Base-by-base conservation (phyloP, 2,329 filamentous ascomycete species). In the Penicillium frequentans region DNA sequence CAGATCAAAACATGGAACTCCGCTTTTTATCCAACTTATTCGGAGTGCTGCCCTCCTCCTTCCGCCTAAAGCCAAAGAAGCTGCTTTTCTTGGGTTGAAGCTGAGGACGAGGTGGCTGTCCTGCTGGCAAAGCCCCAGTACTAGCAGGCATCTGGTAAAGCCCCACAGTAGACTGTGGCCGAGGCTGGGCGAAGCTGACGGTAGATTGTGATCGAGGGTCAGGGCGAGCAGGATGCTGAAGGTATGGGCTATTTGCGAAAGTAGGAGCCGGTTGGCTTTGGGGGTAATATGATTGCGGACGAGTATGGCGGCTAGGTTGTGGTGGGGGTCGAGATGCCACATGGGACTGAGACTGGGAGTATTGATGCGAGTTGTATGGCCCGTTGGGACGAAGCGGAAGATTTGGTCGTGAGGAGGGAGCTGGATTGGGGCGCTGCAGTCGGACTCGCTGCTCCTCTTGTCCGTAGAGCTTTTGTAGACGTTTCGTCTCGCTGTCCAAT, bases 401-500 rank as follows among this genome's bases (percentile, higher is more conserved):
- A 23, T 63, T 49, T 24, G 54, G 64, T 52, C 57, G 56, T 14
- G 63, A 27, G 26, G 61, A 49, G 46, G 58, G 44, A 24, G 43
- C 33, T 26, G 50, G 47, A 6, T 54, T 56, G 44, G 56, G 58
- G 8, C 49, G 57, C 37, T 64, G 64, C 31, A 54, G 61, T 29
- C 73, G 70, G 8, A 58, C 70, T 51, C 67, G 64, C 60, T 75
- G 54, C 60, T 78, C 73, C 66, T 80, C 72, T 55, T 69, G 64
- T 46, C 84, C 84, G 61, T 86, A 88, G 48, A 84, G 67, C 62
- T 77, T 80, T 55, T 82, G 78, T 8, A 97, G 77, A 0, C 91
- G 83, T 64, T 87, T 87, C 0, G 91, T 96, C 74, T 97, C 93
- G 44, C 86, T 85, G 35, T 96, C 86, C 11, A 91, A 81, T 53